Conservation (phyloP, 2,329 filamentous ascomycete species). For the Xylaria multiplex region DNA sequence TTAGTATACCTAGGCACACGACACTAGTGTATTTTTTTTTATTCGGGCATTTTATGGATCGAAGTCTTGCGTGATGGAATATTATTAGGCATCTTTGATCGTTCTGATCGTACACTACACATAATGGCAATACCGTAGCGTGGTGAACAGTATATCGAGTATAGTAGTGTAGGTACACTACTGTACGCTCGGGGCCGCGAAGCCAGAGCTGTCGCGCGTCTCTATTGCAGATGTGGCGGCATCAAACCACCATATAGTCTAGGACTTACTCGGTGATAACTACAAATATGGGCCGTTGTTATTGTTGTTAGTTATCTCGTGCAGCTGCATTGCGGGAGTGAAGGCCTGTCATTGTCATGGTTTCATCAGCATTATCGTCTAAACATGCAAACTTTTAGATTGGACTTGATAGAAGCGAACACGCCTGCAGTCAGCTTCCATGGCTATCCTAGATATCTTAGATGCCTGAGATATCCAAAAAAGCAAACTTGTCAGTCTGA, state of each 20-base stretch:
- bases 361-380: conserved; percentile 30
- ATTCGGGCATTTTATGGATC: conserved; percentile 18
- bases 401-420: conserved; percentile 7
- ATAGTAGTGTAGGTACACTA: too few species aligned
- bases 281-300: background rate
- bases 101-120: conserved; percentile 8
- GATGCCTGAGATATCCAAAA: conserved; percentile 10
- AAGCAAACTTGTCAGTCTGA: conserved; percentile 7
- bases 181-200: background rate
- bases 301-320: conserved; percentile 20
- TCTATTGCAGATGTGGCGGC: background rate
- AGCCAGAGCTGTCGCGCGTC: conserved; percentile 12
- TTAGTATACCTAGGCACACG: background rate
- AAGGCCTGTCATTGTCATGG: conserved; percentile 33
- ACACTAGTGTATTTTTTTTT: background rate
- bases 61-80: background rate
- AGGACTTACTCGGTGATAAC: conserved; percentile 9
- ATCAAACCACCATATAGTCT: background rate
- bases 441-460: conserved; percentile 16
- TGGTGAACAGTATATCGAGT: too few species aligned
- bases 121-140: too few species aligned
- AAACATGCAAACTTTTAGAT: conserved; percentile 15
- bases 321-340: conserved; percentile 19
- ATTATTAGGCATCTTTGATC: too few species aligned
- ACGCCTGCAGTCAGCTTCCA: conserved; percentile 13